Conservation (phyloP, 495 filamentous ascomycete species). For the Chaetomium cochliodes region DNA sequence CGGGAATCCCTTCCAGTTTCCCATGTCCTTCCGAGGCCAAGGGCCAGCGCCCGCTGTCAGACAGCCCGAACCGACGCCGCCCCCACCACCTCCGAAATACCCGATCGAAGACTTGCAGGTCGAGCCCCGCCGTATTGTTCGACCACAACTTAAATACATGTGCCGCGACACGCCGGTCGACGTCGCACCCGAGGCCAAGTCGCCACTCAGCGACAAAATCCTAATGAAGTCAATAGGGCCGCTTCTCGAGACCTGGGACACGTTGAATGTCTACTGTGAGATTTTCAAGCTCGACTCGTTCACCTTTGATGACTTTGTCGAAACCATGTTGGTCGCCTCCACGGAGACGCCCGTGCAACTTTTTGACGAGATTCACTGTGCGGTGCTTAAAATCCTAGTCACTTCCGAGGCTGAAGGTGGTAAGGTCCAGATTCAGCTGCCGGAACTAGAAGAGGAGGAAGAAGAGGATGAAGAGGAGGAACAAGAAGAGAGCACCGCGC, state of each 20-base stretch:
- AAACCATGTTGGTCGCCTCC: constrained; percentile 77
- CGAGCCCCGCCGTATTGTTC: constrained; percentile 55
- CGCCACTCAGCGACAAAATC: constrained; percentile 54
- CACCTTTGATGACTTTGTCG: constrained; percentile 93
- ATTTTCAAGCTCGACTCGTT: constrained; percentile 93
- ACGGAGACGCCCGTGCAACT: constrained; percentile 81
- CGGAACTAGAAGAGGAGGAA: constrained; percentile 63
- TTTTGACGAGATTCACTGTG: constrained; percentile 87
- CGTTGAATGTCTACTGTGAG: constrained; percentile 92
- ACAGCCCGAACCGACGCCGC: constrained; percentile 56
- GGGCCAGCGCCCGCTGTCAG: constrained; percentile 31
- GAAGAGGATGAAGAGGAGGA: constrained; percentile 64
- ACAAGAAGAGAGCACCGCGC: constrained; percentile 57
- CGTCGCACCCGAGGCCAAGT: constrained; percentile 29
- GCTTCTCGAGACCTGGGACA: constrained; percentile 89
- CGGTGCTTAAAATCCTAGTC: constrained; percentile 83
- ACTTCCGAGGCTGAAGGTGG: constrained; percentile 71
- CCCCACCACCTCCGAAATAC: constrained; percentile 82
- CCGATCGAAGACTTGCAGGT: constrained; percentile 93
- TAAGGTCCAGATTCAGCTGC: constrained; percentile 72
- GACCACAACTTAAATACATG: constrained; percentile 77
- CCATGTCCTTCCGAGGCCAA: constrained; percentile 41
- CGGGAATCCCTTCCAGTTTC: constrained; percentile 46
- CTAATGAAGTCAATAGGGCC: constrained; percentile 75
- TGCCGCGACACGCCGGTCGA: constrained; percentile 56